Evolutionary conservation across 345 rosid genomes (phyloP), one percentile per base, ranked within the genome.

Genomic region (Pugionium dolabratum): DNA sequence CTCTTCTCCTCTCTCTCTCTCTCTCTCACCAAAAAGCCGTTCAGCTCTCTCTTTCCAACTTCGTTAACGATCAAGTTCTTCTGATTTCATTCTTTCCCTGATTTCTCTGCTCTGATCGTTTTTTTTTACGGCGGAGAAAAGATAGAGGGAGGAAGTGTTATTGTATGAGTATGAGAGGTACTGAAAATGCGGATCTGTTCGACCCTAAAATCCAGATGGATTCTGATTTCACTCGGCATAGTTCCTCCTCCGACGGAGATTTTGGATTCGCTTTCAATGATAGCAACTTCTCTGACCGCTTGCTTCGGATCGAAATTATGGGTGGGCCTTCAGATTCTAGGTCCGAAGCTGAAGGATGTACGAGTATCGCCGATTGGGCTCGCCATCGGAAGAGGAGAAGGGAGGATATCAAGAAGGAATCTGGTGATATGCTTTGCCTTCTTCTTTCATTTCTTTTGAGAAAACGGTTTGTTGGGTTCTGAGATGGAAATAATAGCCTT

Each of bases 201-300:
- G 96, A 90, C 70, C 93, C 89, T 28, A 79, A 80, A 70, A 59
- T 82, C 62, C 86, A 79, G 62, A 85, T 90, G 89, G 95, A 83
- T 32, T 76, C 94, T 3, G 89, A 80, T 51, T 65, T 34, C 67
- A 54, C 83, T 34, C 88, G 79, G n/a, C 64, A 59, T 1, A 65
- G 75, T 4, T 79, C 90, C 7, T 36, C 78, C 4, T 73, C 99
- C 39, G 96, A 88, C 39, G 89, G 89, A 0, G 86, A 90, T 75
- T 94, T 90, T 41, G 97, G 93, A 35, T 94, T 94, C 67, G 99
- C 99, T 25, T 94, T 94, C 69, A 94, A 94, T 40, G 96, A 94
- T 44, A 81, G 91, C 67, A 94, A 94, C 72, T 94, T 94, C 86
- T 94, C 99, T 10, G 99, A 94, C 76, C 83, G 99, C 2, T 77